Base-by-base conservation (phyloP, 768 basidiomycete genomes). In the Mycena vitilis region DNA sequence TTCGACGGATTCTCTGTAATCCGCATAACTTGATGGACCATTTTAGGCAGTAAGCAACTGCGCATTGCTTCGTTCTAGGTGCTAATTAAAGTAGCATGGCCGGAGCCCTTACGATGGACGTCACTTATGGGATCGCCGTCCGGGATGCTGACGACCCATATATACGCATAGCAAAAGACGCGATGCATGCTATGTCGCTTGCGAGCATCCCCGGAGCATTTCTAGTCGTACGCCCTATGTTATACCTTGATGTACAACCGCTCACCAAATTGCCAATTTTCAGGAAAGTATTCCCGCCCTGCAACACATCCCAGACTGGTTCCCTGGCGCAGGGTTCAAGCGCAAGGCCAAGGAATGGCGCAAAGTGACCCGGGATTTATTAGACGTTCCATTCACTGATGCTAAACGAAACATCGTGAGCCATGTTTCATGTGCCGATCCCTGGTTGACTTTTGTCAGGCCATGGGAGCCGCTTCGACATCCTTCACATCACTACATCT, bases 321-420 rank as follows among this genome's bases (percentile, higher is more conserved):
- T 85, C 9, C 85, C 85, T 25, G 86, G 86, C 0, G 80, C 82
- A 11, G 80, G 78, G 36, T 86, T 85, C 72, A 78, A 84, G 68
- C 76, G 74, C 44, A 78, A 75, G 49, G 84, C 84, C 2, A 74
- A 76, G 36, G 47, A 71, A 37, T 79, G 81, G 70, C 75, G 75
- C 20, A 74, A 71, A n/a, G 71, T 79, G 9, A 76, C 78, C n/a
- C 65, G 76, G 10, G 75, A 80, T 20, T 78, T 84, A 76, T 73
- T 78, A 20, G 77, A 83, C 34, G 70, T 76, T 9, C 84, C 85
- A 0, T 85, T 83, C 56, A 54, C 72, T 9, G 76, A 76, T 23
- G 78, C 81, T 4, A 75, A 81, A 37, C 69, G 73, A 44, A 55
- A 71, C 22, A 69, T 84, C 72, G 84, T 85, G 23, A 45, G 75